phyloP scores from a whole-genome alignment of 2,329 filamentous ascomycete species.

The Fusarium bulbicola region DNA sequence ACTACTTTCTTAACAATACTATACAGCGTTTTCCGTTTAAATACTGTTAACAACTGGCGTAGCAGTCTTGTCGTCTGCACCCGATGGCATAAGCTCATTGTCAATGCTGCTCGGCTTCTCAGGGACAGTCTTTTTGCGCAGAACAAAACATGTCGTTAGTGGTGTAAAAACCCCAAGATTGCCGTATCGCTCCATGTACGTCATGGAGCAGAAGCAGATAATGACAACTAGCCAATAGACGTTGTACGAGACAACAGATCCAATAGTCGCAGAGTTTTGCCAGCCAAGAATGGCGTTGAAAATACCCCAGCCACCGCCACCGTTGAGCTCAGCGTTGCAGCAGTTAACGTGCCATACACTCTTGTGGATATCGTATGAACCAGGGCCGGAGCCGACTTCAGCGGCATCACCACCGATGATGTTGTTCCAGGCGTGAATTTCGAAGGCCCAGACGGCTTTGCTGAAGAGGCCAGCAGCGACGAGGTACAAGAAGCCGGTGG shows the following conservation, averaged over 20 bases:
- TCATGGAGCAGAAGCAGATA: neutral
- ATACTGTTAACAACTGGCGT: neutral
- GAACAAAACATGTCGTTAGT: neutral
- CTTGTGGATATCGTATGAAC: neutral
- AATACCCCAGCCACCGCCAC: neutral
- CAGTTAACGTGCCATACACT: neutral
- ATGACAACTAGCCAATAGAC: neutral
- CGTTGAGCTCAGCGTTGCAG: neutral
- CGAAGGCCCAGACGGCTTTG: neutral
- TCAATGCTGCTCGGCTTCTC: neutral
- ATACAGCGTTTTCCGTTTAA: accelerated
- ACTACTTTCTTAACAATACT: accelerated
- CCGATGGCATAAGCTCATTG: neutral
- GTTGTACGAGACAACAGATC: neutral
- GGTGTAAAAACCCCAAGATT: neutral
- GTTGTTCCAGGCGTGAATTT: neutral
- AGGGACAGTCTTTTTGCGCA: neutral
- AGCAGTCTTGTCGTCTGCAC: neutral
- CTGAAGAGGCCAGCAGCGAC: neutral
- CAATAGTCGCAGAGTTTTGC: neutral
- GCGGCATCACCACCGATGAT: neutral
- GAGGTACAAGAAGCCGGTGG: neutral
- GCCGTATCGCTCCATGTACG: neutral
- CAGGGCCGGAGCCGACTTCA: neutral
- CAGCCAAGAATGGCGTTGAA: neutral